Evolutionary conservation across 139 green algal genomes (phyloP), one percentile per base, ranked within the genome.

Genomic region (Zygnema circumcarinatum): DNA sequence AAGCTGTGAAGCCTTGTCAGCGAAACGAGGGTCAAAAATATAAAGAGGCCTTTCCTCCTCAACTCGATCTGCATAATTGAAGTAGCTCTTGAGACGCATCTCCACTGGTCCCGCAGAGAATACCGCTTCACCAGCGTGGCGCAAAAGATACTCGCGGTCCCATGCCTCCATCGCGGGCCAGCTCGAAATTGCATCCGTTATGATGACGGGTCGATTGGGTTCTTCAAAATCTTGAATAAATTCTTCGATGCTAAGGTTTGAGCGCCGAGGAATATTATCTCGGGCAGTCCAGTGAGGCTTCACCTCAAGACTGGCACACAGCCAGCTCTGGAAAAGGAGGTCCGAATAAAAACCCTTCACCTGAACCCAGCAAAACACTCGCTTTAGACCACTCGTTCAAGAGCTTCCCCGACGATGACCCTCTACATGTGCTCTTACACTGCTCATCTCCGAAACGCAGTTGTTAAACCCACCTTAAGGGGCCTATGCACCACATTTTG

Each of bases 291-390:
- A 98, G 2, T 93, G 85, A 0, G 56, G 67, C 20, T 92, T 84
- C 25, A 98, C 53, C 2, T 92, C 88, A 7, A 92, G 33, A 11
- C 86, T 94, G 0, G 95, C 94, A 76, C 94, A 98, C 53, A 95
- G 92, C 93, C 94, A 98, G 21, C 95, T 90, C 82, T 96, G 94
- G 92, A 98, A 96, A 42, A 98, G 91, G 54, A 98, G 76, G 89
- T 98, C 96, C 21, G 85, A 89, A 32, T 86, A 89, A 42, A 89
- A 62, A 42, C 47, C 40, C 32, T 32, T 41, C 29, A 89, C 83
- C 83, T 88, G 69, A 21, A 22, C 31, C n/a, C n/a, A n/a, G n/a
- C n/a, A n/a, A n/a, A n/a, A n/a, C n/a, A n/a, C n/a, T 3, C 7
- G 22, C 52, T 0, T 33, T 39, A 53, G 74, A n/a, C 25, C 56